A percentile compares a stretch with the other conserved stretches of the same genome.
Evolutionary conservation across 208 protist genomes (phyloP).

Genomic region (Acanthamoeba healyi): DNA sequence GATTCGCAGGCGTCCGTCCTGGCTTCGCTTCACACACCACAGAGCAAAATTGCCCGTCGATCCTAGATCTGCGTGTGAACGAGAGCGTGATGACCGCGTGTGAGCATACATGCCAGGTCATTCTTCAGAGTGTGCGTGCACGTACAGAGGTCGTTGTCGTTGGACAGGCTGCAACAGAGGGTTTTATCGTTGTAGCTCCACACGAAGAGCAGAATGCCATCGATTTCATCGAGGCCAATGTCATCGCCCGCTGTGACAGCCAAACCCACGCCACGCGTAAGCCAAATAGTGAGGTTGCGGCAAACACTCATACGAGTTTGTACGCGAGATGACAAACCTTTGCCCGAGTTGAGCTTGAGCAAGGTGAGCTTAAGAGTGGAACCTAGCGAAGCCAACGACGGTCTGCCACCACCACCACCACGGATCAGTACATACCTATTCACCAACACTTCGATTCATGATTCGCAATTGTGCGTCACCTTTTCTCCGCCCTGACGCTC

Average conservation of each 20-base stretch:
- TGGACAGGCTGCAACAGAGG: constrained; percentile 6
- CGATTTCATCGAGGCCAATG: not conserved
- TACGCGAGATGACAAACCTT: not conserved
- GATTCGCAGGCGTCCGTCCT: not conserved
- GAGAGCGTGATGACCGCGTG: not conserved
- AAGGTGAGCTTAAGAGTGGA: constrained; percentile 39
- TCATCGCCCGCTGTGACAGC: not conserved
- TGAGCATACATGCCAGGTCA: not conserved
- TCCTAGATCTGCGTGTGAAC: not conserved
- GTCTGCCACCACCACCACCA: not conserved
- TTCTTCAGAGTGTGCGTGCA: not conserved
- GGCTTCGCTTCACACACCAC: not conserved
- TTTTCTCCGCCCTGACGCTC: not conserved
- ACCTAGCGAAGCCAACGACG: not conserved
- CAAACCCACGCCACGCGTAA: not conserved
- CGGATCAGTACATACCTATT: too few relatives aligned
- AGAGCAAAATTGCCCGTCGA: constrained; percentile 38
- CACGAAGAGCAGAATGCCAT: not conserved
- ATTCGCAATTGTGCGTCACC: not conserved
- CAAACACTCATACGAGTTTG: not conserved
- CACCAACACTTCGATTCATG: too few relatives aligned
- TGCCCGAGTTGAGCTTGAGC: constrained; percentile 14
- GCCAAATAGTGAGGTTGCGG: too few relatives aligned
- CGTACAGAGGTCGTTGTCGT: not conserved
- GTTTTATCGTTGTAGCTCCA: constrained; percentile 31